phyloP scores from a whole-genome alignment of 495 filamentous ascomycete species.

The Daldinia childiae region DNA sequence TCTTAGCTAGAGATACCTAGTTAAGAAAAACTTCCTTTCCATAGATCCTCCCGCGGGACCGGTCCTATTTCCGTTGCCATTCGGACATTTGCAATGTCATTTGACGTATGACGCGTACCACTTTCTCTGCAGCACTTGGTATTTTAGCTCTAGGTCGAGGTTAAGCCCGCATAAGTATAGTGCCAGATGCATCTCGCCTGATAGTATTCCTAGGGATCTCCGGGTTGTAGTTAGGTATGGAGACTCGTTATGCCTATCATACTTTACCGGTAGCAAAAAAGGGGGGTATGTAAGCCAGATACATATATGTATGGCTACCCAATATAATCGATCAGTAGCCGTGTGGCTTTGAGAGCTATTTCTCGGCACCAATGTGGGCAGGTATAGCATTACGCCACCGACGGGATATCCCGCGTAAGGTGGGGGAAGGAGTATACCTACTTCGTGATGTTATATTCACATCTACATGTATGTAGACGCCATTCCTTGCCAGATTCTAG shows the following conservation, averaged over 20 bases:
- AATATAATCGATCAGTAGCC: background rate
- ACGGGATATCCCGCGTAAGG: background rate
- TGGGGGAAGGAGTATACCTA: background rate
- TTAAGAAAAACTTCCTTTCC: background rate
- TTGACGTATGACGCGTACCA: constrained; percentile 32
- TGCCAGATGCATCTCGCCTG: too few relatives aligned
- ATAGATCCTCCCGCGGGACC: constrained; percentile 3
- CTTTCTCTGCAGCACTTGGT: constrained; percentile 19
- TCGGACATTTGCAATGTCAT: constrained; percentile 1
- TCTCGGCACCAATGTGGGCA: background rate
- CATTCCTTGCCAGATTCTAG: background rate
- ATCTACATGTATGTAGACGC: background rate
- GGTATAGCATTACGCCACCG: background rate
- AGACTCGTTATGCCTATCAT: background rate
- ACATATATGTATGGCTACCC: background rate
- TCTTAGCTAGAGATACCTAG: background rate
- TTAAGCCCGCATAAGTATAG: background rate
- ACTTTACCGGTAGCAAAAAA: background rate
- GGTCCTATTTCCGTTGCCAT: constrained; percentile 4
- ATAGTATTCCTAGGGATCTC: too few relatives aligned
- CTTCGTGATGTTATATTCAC: background rate
- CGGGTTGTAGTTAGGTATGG: background rate
- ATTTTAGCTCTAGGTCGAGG: background rate
- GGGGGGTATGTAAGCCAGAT: too few relatives aligned
- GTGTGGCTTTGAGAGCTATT: background rate